Base-by-base conservation (phyloP, 1,139 yeast species). In the Sugiyamaella sp. region DNA sequence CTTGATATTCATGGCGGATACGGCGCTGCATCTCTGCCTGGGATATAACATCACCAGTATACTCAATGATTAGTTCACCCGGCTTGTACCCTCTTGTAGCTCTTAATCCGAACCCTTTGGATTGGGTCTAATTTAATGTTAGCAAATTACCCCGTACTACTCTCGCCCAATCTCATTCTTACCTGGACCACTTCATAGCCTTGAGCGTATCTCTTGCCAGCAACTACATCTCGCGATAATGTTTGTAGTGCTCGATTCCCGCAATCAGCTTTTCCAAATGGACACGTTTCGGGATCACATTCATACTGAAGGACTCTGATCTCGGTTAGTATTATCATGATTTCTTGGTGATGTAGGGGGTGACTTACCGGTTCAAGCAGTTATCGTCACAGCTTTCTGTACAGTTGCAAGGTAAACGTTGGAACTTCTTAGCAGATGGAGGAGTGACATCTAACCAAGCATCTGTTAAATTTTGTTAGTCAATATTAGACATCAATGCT, bases 41-140 rank as follows among this genome's bases (percentile, higher is more conserved):
- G 37, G 70, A 67, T 21, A 75, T 71, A 4, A 75, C 72, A 41
- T 74, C 79, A 8, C 79, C 79, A 1, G 77, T 73, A 56, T 74
- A 75, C 55, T 75, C 79, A n/a, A 74, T 63, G 40, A 75, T 71
- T 10, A 75, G 61, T n/a, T 71, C 70, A 1, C 71, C 71, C 0
- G 74, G 68, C 4, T 61, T 59, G 51, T 70, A 75, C 0, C 66
- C 55, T 24, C 77, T 63, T 0, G 69, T 64, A 1, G 78, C 69
- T 4, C 71, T 53, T 6, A 75, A 61, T 0, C 79, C 78, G 43
- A 63, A 64, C 1, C 78, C 79, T 51, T 71, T 70, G 10, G 58
- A 55, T 6, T 66, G 66, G 0, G 73, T 66, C 53, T 58, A 32
- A 16, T 56, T 37, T 33, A n/a, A n/a, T 38, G 50, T 29, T 27